Base-by-base conservation (phyloP, 371 early-diverging fungal species). In the Lichtheimia corymbifera region DNA sequence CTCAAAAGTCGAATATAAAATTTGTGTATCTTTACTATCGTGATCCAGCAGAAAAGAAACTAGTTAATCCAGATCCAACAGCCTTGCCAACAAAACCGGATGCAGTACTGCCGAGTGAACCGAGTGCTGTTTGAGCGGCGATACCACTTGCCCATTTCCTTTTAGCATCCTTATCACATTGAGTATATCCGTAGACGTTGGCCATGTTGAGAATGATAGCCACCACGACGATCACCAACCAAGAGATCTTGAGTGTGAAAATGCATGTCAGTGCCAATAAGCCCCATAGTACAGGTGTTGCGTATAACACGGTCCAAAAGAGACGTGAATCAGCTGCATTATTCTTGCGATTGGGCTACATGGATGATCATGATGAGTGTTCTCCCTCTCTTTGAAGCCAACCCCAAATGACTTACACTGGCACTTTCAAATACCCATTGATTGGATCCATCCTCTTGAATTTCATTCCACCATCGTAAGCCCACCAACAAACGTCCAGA, bases 401-500 rank as follows among this genome's bases (percentile, higher is more conserved):
- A 50, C 43, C 14, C 35, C 35, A 35, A 9, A 27, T 5, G n/a
- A 70, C 85, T 71, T 83, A 94, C 95, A 72, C 88, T 90, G 49
- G 91, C 85, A 53, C 91, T 90, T 71, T 98, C 98, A 82, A 97
- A 98, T 14, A 93, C 86, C 98, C 98, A 98, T 58, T 83, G 87
- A 56, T 91, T 93, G 4, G 92, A 80, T 28, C 97, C 98, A 68
- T 96, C 95, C 51, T 94, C 94, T 57, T 85, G 84, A 61, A 95
- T 93, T 73, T 96, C 95, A 76, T 94, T 97, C 98, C 98, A 98
- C 98, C 98, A 97, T 61, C 98, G 87, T 52, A 97, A 76, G 4
- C 98, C 98, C 5, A 98, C 98, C 43, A 98, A 81, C 50, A 96
- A 76, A 57, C 98, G 84, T 3, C 98, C 98, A 15, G 97, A 91